phyloP scores from a whole-genome alignment of 2,329 filamentous ascomycete species.

The Colletotrichum sp. region DNA sequence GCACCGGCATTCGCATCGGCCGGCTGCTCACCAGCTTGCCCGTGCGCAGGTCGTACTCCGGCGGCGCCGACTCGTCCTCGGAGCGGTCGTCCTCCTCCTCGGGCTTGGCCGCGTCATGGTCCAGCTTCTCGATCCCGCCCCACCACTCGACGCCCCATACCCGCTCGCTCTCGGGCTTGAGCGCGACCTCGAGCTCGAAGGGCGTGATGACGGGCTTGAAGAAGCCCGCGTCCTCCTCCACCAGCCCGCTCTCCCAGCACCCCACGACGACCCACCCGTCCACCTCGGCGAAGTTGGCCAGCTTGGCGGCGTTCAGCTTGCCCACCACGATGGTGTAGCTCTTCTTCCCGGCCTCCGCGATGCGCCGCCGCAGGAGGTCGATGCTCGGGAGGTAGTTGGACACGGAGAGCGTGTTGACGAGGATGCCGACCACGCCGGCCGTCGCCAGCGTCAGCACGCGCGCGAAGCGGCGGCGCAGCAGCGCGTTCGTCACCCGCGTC shows the following conservation, averaged over 20 bases:
- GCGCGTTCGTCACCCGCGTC: conserved; percentile 50
- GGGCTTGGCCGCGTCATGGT: conserved; percentile 39
- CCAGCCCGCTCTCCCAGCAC: conserved; percentile 94
- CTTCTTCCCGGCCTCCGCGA: conserved; percentile 86
- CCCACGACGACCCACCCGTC: conserved; percentile 97
- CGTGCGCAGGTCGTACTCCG: conserved; percentile 91
- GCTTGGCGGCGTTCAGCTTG: conserved; percentile 92
- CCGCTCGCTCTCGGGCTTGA: conserved; percentile 76
- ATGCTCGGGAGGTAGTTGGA: conserved; percentile 88
- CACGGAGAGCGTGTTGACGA: conserved; percentile 94
- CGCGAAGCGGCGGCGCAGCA: conserved; percentile 86
- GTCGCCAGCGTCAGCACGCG: conserved; percentile 82
- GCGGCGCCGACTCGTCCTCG: conserved; percentile 78
- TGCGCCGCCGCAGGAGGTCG: conserved; percentile 72
- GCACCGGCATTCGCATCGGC: conserved; percentile 65
- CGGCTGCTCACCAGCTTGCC: conserved; percentile 82
- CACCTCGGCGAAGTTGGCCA: conserved; percentile 95
- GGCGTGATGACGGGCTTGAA: conserved; percentile 93
- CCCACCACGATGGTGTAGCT: conserved; percentile 96
- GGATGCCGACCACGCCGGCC: conserved; percentile 85
- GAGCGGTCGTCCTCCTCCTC: conserved; percentile 26
- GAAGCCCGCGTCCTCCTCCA: conserved; percentile 84
- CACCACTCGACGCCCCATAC: conserved; percentile 91
- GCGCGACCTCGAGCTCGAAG: conserved; percentile 83
- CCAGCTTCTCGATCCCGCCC: conserved; percentile 79